phyloP scores from a whole-genome alignment of 345 rosid genomes.

The Erodium maritimum region DNA sequence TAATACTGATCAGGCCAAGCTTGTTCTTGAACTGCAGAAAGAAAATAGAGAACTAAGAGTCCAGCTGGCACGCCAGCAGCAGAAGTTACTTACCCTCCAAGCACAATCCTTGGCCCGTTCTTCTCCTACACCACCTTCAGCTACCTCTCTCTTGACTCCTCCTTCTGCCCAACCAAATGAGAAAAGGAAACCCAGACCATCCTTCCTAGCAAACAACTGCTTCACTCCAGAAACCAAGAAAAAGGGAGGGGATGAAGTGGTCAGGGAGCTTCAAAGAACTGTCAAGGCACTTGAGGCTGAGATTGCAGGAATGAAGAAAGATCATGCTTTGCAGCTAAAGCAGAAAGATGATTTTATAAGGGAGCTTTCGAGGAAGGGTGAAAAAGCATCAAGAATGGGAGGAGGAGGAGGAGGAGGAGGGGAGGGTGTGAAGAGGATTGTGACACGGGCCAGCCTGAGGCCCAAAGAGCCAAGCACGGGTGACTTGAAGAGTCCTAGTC shows the following conservation, averaged over 20 bases:
- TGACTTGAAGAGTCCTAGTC: constrained; percentile 65
- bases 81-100: constrained; percentile 56
- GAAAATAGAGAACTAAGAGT: constrained; percentile 75
- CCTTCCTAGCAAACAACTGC: constrained; percentile 56
- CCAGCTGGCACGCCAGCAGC: constrained; percentile 62
- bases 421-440: constrained; percentile 35
- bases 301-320: constrained; percentile 70
- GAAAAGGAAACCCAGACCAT: constrained; percentile 47
- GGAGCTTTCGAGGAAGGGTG: constrained; percentile 40
- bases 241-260: constrained; percentile 34
- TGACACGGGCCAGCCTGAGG: constrained; percentile 47
- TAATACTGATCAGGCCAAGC: constrained; percentile 46
- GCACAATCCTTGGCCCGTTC: constrained; percentile 54
- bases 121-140: constrained; percentile 66
- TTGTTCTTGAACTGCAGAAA: constrained; percentile 71
- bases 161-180: constrained; percentile 47
- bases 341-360: constrained; percentile 59
- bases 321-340: constrained; percentile 52
- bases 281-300: constrained; percentile 62
- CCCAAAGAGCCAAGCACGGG: constrained; percentile 41
- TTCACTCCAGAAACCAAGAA: constrained; percentile 66
- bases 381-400: constrained; percentile 20
- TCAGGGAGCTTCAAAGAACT: constrained; percentile 47
- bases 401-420: constrained; percentile 15
- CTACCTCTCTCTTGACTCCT: constrained; percentile 60